Evolutionary conservation across 2,329 filamentous ascomycete species (phyloP).

Genomic region (Colletotrichum brevisporum): DNA sequence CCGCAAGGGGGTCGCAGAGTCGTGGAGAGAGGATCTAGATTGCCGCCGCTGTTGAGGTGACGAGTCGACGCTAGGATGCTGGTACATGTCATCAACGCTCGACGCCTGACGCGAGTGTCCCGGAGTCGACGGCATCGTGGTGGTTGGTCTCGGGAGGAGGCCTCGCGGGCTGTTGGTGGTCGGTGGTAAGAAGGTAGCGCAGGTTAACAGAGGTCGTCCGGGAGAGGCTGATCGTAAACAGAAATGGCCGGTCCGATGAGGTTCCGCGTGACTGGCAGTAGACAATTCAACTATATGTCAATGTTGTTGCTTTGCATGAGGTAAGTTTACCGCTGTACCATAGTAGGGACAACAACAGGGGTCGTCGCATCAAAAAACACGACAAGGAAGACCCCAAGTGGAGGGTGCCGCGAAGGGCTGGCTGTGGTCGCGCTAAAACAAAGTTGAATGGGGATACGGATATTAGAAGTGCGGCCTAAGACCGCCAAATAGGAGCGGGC

Average conservation of each 20-base stretch:
- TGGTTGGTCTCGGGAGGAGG: slow-evolving; percentile 1
- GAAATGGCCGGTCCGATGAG: slow-evolving; percentile 19
- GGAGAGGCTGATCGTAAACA: neutral
- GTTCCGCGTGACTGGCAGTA: slow-evolving; percentile 20
- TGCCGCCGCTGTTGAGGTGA: slow-evolving; percentile 63
- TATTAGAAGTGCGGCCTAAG: slow-evolving; percentile 1
- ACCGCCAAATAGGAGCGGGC: slow-evolving; percentile 14
- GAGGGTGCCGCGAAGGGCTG: slow-evolving; percentile 5
- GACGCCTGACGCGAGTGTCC: slow-evolving; percentile 73
- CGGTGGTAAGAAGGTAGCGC: neutral
- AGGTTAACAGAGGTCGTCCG: slow-evolving; percentile 10
- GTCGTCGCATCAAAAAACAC: slow-evolving; percentile 43
- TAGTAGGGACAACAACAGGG: slow-evolving; percentile 40
- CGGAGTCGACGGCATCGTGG: slow-evolving; percentile 65
- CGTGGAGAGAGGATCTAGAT: slow-evolving; percentile 66
- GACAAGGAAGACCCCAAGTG: slow-evolving; percentile 35
- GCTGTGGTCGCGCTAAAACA: slow-evolving; percentile 20
- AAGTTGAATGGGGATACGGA: slow-evolving; percentile 12
- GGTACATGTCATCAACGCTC: slow-evolving; percentile 60
- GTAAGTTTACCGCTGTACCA: slow-evolving; percentile 40
- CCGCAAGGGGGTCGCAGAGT: slow-evolving; percentile 63
- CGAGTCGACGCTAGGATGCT: slow-evolving; percentile 54
- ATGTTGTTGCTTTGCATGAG: slow-evolving; percentile 36
- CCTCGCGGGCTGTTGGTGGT: neutral
- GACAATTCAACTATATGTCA: slow-evolving; percentile 12